A percentile compares a stretch with the other conserved stretches of the same genome.
phyloP scores from a whole-genome alignment of 1,284 basidiomycete species.

The Trametes hirsuta region DNA sequence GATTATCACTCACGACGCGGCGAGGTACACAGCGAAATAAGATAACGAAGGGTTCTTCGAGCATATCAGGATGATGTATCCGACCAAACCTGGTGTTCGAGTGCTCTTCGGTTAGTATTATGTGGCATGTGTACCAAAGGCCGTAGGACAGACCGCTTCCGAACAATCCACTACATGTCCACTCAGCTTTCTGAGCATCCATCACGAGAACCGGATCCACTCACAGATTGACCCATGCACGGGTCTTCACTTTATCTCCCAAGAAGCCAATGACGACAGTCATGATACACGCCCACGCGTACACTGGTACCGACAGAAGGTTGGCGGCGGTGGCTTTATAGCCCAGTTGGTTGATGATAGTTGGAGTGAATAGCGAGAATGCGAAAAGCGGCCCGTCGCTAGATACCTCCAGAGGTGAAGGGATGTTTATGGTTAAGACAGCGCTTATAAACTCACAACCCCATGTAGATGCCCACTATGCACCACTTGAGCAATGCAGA shows the following conservation, averaged over 20 bases:
- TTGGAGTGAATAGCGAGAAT: conserved; percentile 59
- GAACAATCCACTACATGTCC: conserved; percentile 22
- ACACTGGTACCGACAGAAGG: conserved; percentile 55
- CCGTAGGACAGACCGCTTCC: conserved; percentile 18
- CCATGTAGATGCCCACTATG: conserved; percentile 52
- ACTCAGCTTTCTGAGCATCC: background rate
- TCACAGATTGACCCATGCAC: conserved; percentile 53
- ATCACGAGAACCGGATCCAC: conserved; percentile 12
- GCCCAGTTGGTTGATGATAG: conserved; percentile 54
- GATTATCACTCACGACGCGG: conserved; percentile 43
- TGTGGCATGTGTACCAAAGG: no score
- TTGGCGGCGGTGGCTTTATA: conserved; percentile 55
- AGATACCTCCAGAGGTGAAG: background rate
- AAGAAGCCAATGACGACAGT: conserved; percentile 51
- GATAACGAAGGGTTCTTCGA: conserved; percentile 48
- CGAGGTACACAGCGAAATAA: conserved; percentile 51
- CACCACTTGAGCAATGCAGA: background rate
- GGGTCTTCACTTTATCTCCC: conserved; percentile 49
- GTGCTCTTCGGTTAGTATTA: background rate
- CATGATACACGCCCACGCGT: conserved; percentile 52
- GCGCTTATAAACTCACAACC: conserved; percentile 38
- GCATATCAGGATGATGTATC: conserved; percentile 54
- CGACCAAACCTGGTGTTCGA: conserved; percentile 42
- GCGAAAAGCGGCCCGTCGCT: conserved; percentile 57
- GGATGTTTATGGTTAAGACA: no score